Conservation (phyloP, 2,329 filamentous ascomycete genomes). For the Annulohypoxylon truncatum region DNA sequence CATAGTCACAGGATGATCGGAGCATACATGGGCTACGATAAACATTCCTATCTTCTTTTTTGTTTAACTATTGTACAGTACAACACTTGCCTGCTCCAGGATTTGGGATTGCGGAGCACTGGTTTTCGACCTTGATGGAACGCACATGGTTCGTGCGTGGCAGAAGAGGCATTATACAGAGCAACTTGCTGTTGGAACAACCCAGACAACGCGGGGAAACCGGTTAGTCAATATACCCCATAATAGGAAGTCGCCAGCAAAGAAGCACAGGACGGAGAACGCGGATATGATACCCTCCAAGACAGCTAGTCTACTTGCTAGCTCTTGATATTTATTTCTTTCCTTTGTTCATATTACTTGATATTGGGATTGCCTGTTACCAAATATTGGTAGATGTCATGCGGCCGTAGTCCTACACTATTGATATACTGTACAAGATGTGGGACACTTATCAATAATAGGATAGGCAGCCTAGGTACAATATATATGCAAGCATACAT, state of each 20-base stretch:
- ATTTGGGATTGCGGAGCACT: not conserved
- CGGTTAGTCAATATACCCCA: not conserved
- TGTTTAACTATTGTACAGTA: conserved; percentile 3
- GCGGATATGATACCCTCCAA: conserved; percentile 31
- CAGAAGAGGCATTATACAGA: not conserved
- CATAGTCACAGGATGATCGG: not conserved
- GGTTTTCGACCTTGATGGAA: not conserved
- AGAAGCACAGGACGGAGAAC: conserved; percentile 14
- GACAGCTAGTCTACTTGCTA: not conserved
- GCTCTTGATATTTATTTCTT: conserved; percentile 11
- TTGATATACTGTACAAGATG: not conserved
- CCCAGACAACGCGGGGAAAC: not conserved
- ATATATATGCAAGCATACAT: too few relatives aligned
- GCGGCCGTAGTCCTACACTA: not conserved
- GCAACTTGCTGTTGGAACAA: not conserved
- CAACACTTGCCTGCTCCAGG: not conserved
- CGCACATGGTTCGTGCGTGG: not conserved
- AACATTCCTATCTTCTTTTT: not conserved
- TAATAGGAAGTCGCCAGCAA: conserved; percentile 3
- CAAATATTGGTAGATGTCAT: not conserved
- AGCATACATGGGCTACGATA: not conserved
- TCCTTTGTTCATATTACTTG: conserved; percentile 4
- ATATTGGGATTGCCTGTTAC: not conserved
- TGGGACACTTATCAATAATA: not conserved
- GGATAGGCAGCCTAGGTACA: not conserved